Percentiles rank a stretch among this genome's conserved stretches.
phyloP scores from a whole-genome alignment of 148 eudicot species.

The Mesembryanthemum crystallinum region DNA sequence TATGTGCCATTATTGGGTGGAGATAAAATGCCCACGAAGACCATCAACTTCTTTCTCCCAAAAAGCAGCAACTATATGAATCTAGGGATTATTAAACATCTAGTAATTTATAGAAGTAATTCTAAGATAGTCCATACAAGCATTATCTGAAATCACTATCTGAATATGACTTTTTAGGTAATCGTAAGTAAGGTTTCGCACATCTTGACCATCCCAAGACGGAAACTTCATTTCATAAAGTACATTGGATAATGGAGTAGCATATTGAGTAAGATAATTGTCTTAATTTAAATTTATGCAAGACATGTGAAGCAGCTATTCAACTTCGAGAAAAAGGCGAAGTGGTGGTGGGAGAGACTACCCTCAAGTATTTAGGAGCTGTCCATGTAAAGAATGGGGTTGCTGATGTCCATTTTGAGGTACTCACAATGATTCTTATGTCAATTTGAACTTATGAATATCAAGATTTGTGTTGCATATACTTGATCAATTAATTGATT shows the following conservation, averaged over 20 bases:
- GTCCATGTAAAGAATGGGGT: conserved; percentile 58
- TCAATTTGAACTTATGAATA: neutral
- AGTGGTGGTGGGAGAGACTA: conserved; percentile 44
- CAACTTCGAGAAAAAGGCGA: conserved; percentile 55
- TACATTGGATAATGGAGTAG: too few species aligned
- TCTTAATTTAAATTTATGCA: too few species aligned
- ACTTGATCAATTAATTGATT: neutral
- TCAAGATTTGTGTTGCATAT: neutral
- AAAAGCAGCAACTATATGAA: too few species aligned
- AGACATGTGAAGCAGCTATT: conserved; percentile 60
- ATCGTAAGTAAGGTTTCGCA: too few species aligned
- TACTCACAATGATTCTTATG: neutral
- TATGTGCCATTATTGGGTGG: neutral
- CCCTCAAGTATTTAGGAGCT: conserved; percentile 56
- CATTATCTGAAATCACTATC: too few species aligned
- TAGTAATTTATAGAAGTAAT: too few species aligned
- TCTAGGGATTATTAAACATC: too few species aligned
- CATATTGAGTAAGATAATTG: too few species aligned
- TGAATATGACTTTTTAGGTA: too few species aligned
- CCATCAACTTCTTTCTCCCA: neutral
- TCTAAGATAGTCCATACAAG: too few species aligned
- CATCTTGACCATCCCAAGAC: too few species aligned
- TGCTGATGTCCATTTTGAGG: conserved; percentile 58
- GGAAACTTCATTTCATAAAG: too few species aligned
- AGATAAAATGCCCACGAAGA: neutral